Percentiles rank a stretch among this genome's conserved stretches.
phyloP scores from a whole-genome alignment of 192 early-diverging fungal species.

The Coemansia sp. region DNA sequence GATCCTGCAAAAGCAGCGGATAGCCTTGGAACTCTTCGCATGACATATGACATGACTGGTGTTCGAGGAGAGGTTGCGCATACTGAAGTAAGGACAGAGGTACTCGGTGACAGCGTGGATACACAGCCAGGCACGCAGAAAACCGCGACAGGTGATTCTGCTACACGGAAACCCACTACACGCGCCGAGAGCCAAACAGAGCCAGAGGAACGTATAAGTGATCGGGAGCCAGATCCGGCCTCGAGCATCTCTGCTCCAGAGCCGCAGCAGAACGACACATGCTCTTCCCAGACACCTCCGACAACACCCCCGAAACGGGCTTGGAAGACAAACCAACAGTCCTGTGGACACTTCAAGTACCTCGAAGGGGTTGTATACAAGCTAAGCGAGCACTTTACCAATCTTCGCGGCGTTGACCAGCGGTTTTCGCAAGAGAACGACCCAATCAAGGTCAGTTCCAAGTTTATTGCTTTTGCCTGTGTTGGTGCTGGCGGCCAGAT shows the following conservation, averaged over 20 bases:
- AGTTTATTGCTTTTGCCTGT: slow-evolving; percentile 71
- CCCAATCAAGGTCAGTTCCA: slow-evolving; percentile 52
- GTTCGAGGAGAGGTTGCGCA: not conserved
- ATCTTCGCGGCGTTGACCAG: slow-evolving; percentile 49
- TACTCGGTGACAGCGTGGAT: not conserved
- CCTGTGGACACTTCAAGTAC: slow-evolving; percentile 59
- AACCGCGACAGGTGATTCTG: not conserved
- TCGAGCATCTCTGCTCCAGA: not conserved
- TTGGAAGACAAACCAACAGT: not conserved
- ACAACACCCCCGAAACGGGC: not conserved
- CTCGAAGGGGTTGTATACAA: slow-evolving; percentile 60
- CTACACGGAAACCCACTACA: not conserved
- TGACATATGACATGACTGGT: not conserved
- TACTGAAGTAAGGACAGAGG: not conserved
- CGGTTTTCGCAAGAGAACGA: slow-evolving; percentile 42
- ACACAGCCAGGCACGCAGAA: not conserved
- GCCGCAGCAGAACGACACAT: not conserved
- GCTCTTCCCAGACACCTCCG: not conserved
- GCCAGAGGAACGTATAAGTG: not conserved
- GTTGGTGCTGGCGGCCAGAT: slow-evolving; percentile 79
- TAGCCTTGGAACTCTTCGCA: slow-evolving; percentile 24
- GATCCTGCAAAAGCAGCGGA: slow-evolving; percentile 26
- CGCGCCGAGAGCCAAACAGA: not conserved
- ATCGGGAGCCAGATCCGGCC: not conserved
- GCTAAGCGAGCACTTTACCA: slow-evolving; percentile 65